These are phyloP conservation scores for Falciphora oryzae DNA, from an alignment of 2,329 filamentous ascomycete genomes.

Conservation along the genomic window DNA sequence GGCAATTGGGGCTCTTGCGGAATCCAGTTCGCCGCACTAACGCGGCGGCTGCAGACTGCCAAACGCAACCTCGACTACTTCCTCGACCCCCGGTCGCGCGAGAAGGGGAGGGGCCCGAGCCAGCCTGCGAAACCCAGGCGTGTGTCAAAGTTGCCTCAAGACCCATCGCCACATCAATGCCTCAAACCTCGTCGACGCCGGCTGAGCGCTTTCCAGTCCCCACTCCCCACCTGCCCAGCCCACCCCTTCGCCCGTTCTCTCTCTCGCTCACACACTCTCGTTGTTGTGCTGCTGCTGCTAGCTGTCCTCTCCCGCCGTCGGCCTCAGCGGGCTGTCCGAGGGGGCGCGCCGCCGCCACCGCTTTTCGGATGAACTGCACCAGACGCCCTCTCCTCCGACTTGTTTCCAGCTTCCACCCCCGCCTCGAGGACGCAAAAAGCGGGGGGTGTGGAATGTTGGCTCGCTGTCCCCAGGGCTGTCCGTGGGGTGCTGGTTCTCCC, in stretches of 20 bases:
- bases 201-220: constrained; percentile 23
- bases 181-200: constrained; percentile 17
- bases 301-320: background rate
- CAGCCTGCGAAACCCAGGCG: constrained; percentile 24
- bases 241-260: background rate
- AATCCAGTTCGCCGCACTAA: background rate
- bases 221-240: constrained; percentile 6
- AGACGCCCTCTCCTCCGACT: background rate
- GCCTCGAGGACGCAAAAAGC: background rate
- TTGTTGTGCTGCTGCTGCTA: too few relatives aligned
- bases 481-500: background rate
- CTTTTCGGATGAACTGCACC: background rate
- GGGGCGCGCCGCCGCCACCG: background rate
- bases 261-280: background rate
- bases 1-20: constrained; percentile 2
- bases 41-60: constrained; percentile 1
- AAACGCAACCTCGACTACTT: constrained; percentile 11
- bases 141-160: constrained; percentile 31
- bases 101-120: constrained; percentile 12
- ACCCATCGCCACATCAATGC: constrained; percentile 25
- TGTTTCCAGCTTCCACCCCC: background rate
- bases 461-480: background rate
- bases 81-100: background rate
- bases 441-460: background rate
- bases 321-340: background rate